Evolutionary conservation across 2,329 filamentous ascomycete genomes (phyloP), one percentile per base, ranked within the genome.

Genomic region (Trichoderma sp.): DNA sequence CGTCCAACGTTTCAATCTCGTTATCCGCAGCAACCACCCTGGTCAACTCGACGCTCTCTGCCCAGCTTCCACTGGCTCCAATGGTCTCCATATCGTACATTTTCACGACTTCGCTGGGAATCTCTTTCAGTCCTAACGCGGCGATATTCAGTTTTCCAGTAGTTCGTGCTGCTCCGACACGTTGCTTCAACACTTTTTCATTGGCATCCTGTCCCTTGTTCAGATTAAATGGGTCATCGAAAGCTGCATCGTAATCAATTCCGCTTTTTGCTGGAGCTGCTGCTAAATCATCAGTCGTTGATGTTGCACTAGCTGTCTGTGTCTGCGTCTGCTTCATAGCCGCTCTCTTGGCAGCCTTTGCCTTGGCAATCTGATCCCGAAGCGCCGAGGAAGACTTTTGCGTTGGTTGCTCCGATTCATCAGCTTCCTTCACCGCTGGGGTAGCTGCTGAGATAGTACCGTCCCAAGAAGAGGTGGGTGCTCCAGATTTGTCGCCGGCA

Each of bases 361-460:
- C 94, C 73, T 94, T 94, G 42, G 94, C 93, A 70, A 98, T 97
- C 64, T 95, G 94, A 61, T 97, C 93, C 37, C 95, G 88, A 15
- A 99, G 80, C 0, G 93, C 90, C 17, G 86, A 83, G 0, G 94
- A 97, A 0, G 93, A 93, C 73, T 92, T 95, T 45, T 80, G 77
- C 64, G 59, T n/a, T 1, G 59, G 19, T 22, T 61, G 59, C 19
- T 48, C 52, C 22, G 37, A 15, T 9, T 67, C 64, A 19, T 4
- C n/a, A 50, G 34, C n/a, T 15, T 61, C 37, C 7, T 25, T 57
- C 0, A 57, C 73, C 39, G 73, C 70, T 13, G 72, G 63, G 6
- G 72, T 22, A 54, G 71, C 63, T 0, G 76, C 69, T 2, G 74
- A 70, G 39, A 78, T 75, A 1, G 72, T 72, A 15, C 77, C 78